Evolutionary conservation across 441 rosid genomes (phyloP), one percentile per base, ranked within the genome.

Genomic region (Macaranga tanarius): DNA sequence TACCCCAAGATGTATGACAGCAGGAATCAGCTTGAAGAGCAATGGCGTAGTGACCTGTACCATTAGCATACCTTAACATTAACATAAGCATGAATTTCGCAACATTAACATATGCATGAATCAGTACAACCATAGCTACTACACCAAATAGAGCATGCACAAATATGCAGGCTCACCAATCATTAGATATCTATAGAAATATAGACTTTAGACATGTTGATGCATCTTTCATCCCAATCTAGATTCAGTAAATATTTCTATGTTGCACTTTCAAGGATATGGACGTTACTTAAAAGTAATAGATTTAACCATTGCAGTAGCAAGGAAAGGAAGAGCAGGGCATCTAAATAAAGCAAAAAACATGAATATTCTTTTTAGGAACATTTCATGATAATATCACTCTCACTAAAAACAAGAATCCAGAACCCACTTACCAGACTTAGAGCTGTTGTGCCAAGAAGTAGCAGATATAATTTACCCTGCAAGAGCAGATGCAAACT

Each of bases 21-120:
- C 99, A 2, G 98, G 98, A 75, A 95, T 92, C 81, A 92, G 80
- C 87, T 95, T 95, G 86, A 95, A 95, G 73, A 95, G 93, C 84
- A 95, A 87, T 70, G 99, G 95, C 17, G 99, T 95, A 10, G 97
- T 95, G 79, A 95, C 99, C 99, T 95, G 88, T 58, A 68, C 51
- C 25, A 62, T 31, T 44, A 75, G 71, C 40, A 62, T 40, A 42
- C 40, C 62, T 64, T 20, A 54, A 47, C 44, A 64, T 50, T 23
- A 63, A 38, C n/a, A n/a, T n/a, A n/a, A n/a, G n/a, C n/a, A n/a
- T n/a, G n/a, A n/a, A n/a, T n/a, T n/a, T n/a, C n/a, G n/a, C n/a
- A n/a, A n/a, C n/a, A n/a, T n/a, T n/a, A n/a, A n/a, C n/a, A 54
- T 11, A 26, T 19, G 40, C 40, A 57, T 40, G 61, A 51, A 50